Conservation (phyloP, 129 eudicot genomes). For the Tagetes erecta region DNA sequence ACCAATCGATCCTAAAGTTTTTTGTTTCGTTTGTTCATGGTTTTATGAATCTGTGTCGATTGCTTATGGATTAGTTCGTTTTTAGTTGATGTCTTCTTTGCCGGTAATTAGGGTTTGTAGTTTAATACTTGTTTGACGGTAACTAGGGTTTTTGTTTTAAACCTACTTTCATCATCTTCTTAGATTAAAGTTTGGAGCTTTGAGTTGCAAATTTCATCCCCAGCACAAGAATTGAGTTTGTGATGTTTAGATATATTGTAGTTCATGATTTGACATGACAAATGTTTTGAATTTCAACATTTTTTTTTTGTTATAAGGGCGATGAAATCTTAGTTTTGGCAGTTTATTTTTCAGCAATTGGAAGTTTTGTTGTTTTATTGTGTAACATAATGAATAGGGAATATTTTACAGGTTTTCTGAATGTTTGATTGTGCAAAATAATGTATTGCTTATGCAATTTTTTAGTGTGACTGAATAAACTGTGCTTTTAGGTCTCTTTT, state of each 20-base stretch:
- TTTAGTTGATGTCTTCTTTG: no score
- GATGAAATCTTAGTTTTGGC: neutral
- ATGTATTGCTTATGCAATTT: neutral
- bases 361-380: neutral
- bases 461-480: neutral
- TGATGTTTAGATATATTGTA: neutral
- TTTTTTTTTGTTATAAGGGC: neutral
- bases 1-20: no score
- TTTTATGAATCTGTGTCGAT: no score
- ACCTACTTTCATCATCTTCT: neutral
- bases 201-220: neutral
- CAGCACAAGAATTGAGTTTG: neutral
- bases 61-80: no score
- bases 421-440: neutral
- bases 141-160: neutral
- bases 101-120: neutral
- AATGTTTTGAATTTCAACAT: no score
- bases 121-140: neutral
- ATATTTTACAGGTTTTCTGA: neutral
- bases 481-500: neutral
- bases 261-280: neutral
- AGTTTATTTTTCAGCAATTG: neutral
- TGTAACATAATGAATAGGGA: neutral
- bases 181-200: neutral
- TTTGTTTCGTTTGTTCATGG: no score